phyloP scores from a whole-genome alignment of 768 basidiomycete genomes.

The Mycena haematopus region DNA sequence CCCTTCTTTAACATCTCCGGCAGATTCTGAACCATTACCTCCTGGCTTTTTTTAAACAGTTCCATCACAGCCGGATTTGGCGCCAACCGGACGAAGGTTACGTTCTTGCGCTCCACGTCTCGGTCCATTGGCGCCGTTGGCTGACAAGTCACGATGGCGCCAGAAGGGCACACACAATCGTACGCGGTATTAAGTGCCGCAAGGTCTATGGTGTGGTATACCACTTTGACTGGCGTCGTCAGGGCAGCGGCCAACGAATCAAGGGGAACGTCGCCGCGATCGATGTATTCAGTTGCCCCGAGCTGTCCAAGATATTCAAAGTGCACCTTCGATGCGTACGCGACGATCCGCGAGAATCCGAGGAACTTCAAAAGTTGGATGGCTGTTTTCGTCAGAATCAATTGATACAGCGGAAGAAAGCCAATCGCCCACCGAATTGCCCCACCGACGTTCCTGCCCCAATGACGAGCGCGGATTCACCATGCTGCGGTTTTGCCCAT shows the following conservation, averaged over 20 bases:
- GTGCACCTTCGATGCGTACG: constrained; percentile 42
- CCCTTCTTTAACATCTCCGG: constrained; percentile 41
- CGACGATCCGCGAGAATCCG: constrained; percentile 46
- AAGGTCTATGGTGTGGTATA: constrained; percentile 1
- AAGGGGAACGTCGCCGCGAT: constrained; percentile 21
- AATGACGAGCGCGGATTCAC: constrained; percentile 26
- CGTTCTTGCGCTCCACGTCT: not conserved
- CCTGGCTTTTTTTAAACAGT: not conserved
- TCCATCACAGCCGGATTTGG: not conserved
- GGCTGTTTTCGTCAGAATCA: constrained; percentile 29
- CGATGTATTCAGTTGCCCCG: constrained; percentile 43
- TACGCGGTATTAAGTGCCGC: constrained; percentile 8
- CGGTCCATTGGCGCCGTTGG: not conserved
- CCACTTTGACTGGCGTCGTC: constrained; percentile 8
- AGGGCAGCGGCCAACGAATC: constrained; percentile 1
- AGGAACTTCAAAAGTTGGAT: constrained; percentile 49
- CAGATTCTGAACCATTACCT: constrained; percentile 31
- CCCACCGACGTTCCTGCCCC: constrained; percentile 21
- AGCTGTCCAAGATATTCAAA: constrained; percentile 42
- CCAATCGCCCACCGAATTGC: constrained; percentile 22
- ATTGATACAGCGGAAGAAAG: not conserved
- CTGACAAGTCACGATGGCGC: not conserved
- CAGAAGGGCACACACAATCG: constrained; percentile 7
- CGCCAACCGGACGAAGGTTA: constrained; percentile 1
- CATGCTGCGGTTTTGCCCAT: constrained; percentile 24